Base-by-base conservation (phyloP, 495 filamentous ascomycete genomes). In the Barbatosphaeria neglecta region DNA sequence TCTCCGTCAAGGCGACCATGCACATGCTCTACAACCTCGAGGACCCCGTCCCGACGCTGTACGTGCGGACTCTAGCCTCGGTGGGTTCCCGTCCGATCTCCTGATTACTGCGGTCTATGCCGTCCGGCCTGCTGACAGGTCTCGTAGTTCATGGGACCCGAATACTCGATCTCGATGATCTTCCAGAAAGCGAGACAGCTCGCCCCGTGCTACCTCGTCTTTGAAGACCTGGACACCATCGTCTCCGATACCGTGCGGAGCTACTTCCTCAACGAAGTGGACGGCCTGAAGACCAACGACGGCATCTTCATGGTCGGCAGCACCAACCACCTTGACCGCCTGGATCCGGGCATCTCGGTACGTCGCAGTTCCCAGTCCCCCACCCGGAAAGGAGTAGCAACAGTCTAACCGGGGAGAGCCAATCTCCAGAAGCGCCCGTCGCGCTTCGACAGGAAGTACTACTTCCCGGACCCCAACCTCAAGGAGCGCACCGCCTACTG, bases 231-330 rank as follows among this genome's bases (percentile, higher is more conserved):
- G 19, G 82, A 84, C 52, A 78, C 72, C 27, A 59, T 83, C 13
- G 71, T 84, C 10, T 68, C 62, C 2, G 66, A 69, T 37, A 48
- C 46, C 8, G 72, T 77, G 18, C 62, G 80, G 11, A 74, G 68
- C 46, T 85, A 81, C 61, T 86, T 86, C 54, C 67, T 86, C 43
- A 86, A 86, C 53, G 78, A 86, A 51, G 72, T 84, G 3, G 82
- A 86, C 50, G 82, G 83, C 0, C 62, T 86, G 18, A 78, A 78
- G 50, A 70, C 65, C 49, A 84, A 84, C 51, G 74, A 83, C 54
- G 80, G 80, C 28, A 79, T 84, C 47, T 66, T 83, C 50, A 81
- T 83, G 61, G 61, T 84, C 25, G 80, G 75, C 6, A 77, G 65
- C 46, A 83, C 81, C 11, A 84, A 84, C 52, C 70, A 83, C 50